Base-by-base conservation (phyloP, 257 asterid species). In the Leonotis leonurus region DNA sequence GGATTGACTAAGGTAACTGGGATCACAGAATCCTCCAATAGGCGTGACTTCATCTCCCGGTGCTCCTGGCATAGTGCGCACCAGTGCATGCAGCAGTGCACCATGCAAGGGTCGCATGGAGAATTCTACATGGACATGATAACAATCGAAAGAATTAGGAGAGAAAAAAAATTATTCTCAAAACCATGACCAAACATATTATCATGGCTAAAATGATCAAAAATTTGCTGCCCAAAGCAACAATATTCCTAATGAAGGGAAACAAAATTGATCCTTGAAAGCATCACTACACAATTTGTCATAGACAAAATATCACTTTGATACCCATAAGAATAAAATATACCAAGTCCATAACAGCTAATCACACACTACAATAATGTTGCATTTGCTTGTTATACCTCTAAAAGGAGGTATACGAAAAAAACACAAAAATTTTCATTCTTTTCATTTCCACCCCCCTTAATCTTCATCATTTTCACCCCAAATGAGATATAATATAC, bases 1-100 rank as follows among this genome's bases (percentile, higher is more conserved):
- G 98, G 95, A 56, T 89, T 84, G 50, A 92, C 95, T 3, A 92
- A 70, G 18, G 98, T 83, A 97, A 86, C 86, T 25, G 89, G 97
- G 80, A 64, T 65, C 21, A 49, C 77, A 8, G 63, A 43, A 33
- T 84, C 89, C 11, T 92, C 98, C 3, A 88, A 73, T 5, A 92
- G 77, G 41, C 89, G 97, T 14, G 73, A 77, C 56, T 69, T 81
- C 85, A 80, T 69, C 76, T 90, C 95, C 64, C 97, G 70, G 9
- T 80, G 79, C 63, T 90, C 97, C 26, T 90, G 97, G 70, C 97
- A 90, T 60, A 87, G 58, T 5, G 97, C 97, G 69, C 97, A 87
- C 97, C 95, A 85, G 65, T 90, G 96, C 27, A 87, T 68, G 68
- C 89, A 83, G 65, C 93, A 89, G 40, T 87, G 97, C 72, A 87